Evolutionary conservation across 2,329 filamentous ascomycete genomes (phyloP).

Genomic region (Aspergillus costaricaensis): DNA sequence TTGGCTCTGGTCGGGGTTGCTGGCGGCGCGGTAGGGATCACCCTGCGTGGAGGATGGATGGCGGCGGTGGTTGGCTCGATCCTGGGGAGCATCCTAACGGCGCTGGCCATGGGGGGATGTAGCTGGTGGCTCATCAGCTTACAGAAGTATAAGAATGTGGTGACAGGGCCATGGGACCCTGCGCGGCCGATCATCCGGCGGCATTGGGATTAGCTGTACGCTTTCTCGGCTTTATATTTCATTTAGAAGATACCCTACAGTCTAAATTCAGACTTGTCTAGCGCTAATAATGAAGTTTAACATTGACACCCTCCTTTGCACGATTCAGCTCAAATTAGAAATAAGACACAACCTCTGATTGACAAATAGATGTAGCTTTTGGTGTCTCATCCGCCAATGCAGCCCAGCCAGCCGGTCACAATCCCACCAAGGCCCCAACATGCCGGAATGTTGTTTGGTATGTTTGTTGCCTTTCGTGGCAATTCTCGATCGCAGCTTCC

Average conservation of each 20-base stretch:
- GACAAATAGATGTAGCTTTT: too few relatives aligned
- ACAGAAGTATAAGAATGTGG: constrained; percentile 99
- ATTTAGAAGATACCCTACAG: constrained; percentile 4
- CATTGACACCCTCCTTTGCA: not conserved
- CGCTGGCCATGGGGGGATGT: constrained; percentile 83
- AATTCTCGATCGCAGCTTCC: too few relatives aligned
- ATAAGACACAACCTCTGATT: not conserved
- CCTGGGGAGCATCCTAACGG: constrained; percentile 72
- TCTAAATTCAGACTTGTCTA: not conserved
- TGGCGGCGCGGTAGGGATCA: constrained; percentile 72
- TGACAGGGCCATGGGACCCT: constrained; percentile 96
- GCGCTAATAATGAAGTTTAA: not conserved
- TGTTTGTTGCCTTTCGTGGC: too few relatives aligned
- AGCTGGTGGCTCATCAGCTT: constrained; percentile 97
- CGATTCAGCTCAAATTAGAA: not conserved
- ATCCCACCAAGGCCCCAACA: too few relatives aligned
- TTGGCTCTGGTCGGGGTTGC: constrained; percentile 75
- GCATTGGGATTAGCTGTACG: constrained; percentile 41
- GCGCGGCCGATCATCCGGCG: constrained; percentile 67
- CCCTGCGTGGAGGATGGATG: constrained; percentile 55
- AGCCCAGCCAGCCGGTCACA: too few relatives aligned
- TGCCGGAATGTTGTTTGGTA: too few relatives aligned
- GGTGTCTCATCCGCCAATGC: too few relatives aligned
- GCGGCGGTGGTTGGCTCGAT: constrained; percentile 70
- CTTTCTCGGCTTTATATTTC: not conserved